Evolutionary conservation across 2,329 filamentous ascomycete genomes (phyloP).

Genomic region (Fusarium tuaranense): DNA sequence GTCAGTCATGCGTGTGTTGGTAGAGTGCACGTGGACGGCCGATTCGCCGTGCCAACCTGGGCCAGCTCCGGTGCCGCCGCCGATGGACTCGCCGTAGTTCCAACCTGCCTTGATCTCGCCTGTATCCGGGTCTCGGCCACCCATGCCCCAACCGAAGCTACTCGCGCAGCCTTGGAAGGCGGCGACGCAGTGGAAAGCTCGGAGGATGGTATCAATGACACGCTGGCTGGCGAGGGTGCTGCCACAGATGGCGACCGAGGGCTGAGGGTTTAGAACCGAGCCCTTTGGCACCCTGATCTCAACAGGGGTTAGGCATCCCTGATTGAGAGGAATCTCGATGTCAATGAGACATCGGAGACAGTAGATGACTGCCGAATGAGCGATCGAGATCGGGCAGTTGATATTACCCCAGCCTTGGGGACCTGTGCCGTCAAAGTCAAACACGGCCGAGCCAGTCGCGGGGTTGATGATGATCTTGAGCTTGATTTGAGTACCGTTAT

Average conservation of each 20-base stretch:
- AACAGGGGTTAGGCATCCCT: slow-evolving; percentile 84
- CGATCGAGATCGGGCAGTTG: slow-evolving; percentile 46
- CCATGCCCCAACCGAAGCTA: neutral
- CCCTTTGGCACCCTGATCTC: slow-evolving; percentile 78
- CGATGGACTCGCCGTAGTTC: slow-evolving; percentile 89
- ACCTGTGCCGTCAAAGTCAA: neutral
- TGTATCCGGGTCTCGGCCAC: neutral
- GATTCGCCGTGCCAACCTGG: slow-evolving; percentile 78
- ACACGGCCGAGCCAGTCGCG: slow-evolving; percentile 73
- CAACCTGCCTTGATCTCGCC: slow-evolving; percentile 68
- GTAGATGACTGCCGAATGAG: slow-evolving; percentile 78
- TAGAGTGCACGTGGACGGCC: slow-evolving; percentile 86
- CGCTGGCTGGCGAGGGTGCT: neutral
- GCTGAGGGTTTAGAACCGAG: slow-evolving; percentile 67
- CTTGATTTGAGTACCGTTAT: slow-evolving; percentile 83
- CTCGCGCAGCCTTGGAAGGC: neutral
- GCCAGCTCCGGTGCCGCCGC: slow-evolving; percentile 80
- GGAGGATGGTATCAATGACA: neutral
- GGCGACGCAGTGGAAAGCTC: neutral
- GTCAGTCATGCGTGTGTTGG: slow-evolving; percentile 86
- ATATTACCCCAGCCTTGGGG: neutral
- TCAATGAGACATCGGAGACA: slow-evolving; percentile 83
- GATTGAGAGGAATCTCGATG: slow-evolving; percentile 86
- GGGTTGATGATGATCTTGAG: slow-evolving; percentile 79
- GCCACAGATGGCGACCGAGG: neutral